These are phyloP conservation scores for Coemansia sp. DNA, from an alignment of 371 early-diverging fungal genomes.

Conservation along the genomic window DNA sequence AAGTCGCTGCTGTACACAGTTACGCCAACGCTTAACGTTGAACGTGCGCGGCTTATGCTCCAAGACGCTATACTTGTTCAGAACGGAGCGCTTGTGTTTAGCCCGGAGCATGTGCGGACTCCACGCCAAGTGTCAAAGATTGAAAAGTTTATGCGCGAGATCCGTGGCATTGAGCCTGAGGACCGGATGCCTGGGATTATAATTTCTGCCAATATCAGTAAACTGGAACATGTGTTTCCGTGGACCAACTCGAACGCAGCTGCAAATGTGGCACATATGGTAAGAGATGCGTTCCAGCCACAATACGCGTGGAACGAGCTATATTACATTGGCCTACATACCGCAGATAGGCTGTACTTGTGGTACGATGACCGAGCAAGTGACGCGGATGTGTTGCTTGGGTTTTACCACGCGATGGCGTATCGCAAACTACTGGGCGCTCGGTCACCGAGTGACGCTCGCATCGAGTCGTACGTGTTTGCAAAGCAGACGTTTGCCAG, in stretches of 20 bases:
- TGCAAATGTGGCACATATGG: conserved; percentile 7
- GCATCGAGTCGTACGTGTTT: conserved; percentile 13
- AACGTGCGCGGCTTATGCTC: conserved; percentile 38
- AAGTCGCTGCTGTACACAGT: conserved; percentile 34
- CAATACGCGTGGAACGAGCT: neutral
- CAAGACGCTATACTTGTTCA: conserved; percentile 10
- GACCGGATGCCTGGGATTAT: conserved; percentile 20
- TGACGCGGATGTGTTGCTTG: conserved; percentile 18
- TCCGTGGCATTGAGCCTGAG: conserved; percentile 1
- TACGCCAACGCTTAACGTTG: conserved; percentile 46
- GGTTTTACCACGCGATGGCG: conserved; percentile 29
- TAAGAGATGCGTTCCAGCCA: conserved; percentile 17
- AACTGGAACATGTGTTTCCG: neutral
- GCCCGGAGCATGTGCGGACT: conserved; percentile 11
- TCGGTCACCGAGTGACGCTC: neutral
- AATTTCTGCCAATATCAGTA: conserved; percentile 9
- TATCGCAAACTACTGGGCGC: conserved; percentile 14
- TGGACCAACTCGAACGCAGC: neutral
- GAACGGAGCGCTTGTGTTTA: conserved; percentile 7
- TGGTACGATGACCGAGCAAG: conserved; percentile 23
- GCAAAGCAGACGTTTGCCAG: conserved; percentile 15
- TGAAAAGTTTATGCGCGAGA: conserved; percentile 38
- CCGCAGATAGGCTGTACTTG: conserved; percentile 12
- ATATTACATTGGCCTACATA: conserved; percentile 27
- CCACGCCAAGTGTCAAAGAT: conserved; percentile 32